Base-by-base conservation (phyloP, 2,329 filamentous ascomycete genomes). In the Pseudofabraea citricarpa region DNA sequence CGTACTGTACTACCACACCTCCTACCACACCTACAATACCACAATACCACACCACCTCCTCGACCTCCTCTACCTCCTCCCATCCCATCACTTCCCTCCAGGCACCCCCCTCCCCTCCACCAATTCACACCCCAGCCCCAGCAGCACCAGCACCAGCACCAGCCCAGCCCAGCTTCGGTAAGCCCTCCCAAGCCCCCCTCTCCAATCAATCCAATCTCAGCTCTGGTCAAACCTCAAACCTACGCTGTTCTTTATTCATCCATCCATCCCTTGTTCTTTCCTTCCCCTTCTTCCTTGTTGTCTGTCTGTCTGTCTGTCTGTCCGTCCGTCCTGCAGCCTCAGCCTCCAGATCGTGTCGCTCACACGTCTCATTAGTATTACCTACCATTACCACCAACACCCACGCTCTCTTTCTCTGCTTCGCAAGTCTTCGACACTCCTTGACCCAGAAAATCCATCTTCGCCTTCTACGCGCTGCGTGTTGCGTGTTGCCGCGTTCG, bases 391-490 rank as follows among this genome's bases (percentile, higher is more conserved):
- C n/a, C n/a, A n/a, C n/a, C n/a, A n/a, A n/a, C n/a, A n/a, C n/a
- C n/a, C n/a, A n/a, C n/a, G n/a, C n/a, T n/a, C n/a, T n/a, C n/a
- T n/a, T n/a, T 52, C 49, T 26, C 41, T 39, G 21, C 39, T 22
- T 46, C 40, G 20, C 27, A 16, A 35, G 23, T n/a, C 26, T 27
- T 22, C 36, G 19, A 40, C 43, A 42, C 38, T 47, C 45, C 33
- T 50, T 47, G 36, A n/a, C n/a, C n/a, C n/a, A n/a, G n/a, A n/a
- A n/a, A n/a, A n/a, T n/a, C n/a, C n/a, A n/a, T n/a, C 52, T 47
- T 36, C 43, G 51, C 46, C 46, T 45, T n/a, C n/a, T n/a, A n/a
- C n/a, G n/a, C n/a, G n/a, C n/a, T n/a, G n/a, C n/a, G n/a, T n/a
- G 31, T 36, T 44, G 29, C 29, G 29, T 32, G 29, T 44, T 44